These are phyloP conservation scores for Boletus huronensis DNA, from an alignment of 768 basidiomycete species.

Conservation along the genomic window DNA sequence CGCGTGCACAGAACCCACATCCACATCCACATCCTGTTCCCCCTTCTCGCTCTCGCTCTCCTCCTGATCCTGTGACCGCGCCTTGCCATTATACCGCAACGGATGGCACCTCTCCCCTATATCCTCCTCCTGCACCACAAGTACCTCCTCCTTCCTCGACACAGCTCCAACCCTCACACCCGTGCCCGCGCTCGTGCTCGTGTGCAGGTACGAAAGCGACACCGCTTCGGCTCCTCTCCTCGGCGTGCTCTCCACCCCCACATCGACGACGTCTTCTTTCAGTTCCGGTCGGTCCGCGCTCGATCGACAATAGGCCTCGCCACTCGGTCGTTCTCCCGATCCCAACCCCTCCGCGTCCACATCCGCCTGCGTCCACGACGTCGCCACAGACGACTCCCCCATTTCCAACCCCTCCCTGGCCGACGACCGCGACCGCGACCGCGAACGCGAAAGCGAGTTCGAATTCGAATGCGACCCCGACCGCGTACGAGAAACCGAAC, in stretches of 20 bases:
- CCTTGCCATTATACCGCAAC: slow-evolving; percentile 12
- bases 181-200: slow-evolving; percentile 11
- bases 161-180: slow-evolving; percentile 17
- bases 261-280: background rate
- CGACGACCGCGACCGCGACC: slow-evolving; percentile 17
- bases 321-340: background rate
- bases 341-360: background rate
- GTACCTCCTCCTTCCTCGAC: slow-evolving; percentile 20
- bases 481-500: background rate
- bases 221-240: slow-evolving; percentile 15
- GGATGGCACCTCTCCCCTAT: slow-evolving; percentile 29
- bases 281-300: background rate
- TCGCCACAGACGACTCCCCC: slow-evolving; percentile 24
- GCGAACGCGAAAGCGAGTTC: slow-evolving; percentile 4
- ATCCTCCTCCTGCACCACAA: slow-evolving; percentile 23
- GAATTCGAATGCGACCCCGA: slow-evolving; percentile 6
- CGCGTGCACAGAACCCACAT: slow-evolving; percentile 11
- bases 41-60: slow-evolving; percentile 2
- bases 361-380: slow-evolving; percentile 28
- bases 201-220: slow-evolving; percentile 33
- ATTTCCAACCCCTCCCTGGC: slow-evolving; percentile 10
- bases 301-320: background rate
- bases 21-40: slow-evolving; percentile 5
- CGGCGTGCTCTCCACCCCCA: background rate
- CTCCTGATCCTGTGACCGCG: slow-evolving; percentile 4